Evolutionary conservation across 257 asterid genomes (phyloP), one percentile per base, ranked within the genome.

Genomic region (Rhazya stricta): DNA sequence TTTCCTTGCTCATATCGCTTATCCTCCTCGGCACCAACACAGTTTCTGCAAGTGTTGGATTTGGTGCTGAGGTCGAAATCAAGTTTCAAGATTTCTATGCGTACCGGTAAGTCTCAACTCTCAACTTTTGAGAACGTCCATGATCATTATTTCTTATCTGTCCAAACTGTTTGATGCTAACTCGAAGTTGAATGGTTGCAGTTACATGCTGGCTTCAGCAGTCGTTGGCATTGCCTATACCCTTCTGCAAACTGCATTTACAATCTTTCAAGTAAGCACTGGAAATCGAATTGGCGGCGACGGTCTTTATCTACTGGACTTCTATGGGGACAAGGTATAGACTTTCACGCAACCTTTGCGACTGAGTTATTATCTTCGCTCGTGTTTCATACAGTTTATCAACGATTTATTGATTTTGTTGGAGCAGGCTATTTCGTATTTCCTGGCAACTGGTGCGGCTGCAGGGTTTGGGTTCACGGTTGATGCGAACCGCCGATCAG

Each of bases 271-370:
- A 32, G 85, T 85, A 53, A 73, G 66, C 79, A 76, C 87, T 2
- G 89, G 91, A 30, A 85, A 84, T 73, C 85, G 87, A 25, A 7
- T 85, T 61, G 89, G 87, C 1, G 91, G 87, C 16, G 88, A 80
- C 10, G 81, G 75, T 42, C n/a, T 83, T 29, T 42, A 66, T 9
- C 65, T 74, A 41, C 34, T 85, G 72, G 89, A 85, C 46, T 85
- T 87, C 68, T 85, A 78, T 11, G 88, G 83, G 8, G 91, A 87
- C 70, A 84, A 81, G 88, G 91, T 84, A 63, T n/a, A n/a, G n/a
- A n/a, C n/a, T n/a, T n/a, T n/a, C n/a, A n/a, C n/a, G n/a, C n/a
- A n/a, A n/a, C 5, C 6, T 43, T 8, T 7, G 13, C 48, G 9
- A 43, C 13, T 43, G 48, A 43, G 48, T 5, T 5, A n/a, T n/a